A percentile compares a stretch with the other conserved stretches of the same genome.
These are phyloP conservation scores for Hibiscus mutabilis DNA, from an alignment of 345 rosid species.

Conservation along the genomic window DNA sequence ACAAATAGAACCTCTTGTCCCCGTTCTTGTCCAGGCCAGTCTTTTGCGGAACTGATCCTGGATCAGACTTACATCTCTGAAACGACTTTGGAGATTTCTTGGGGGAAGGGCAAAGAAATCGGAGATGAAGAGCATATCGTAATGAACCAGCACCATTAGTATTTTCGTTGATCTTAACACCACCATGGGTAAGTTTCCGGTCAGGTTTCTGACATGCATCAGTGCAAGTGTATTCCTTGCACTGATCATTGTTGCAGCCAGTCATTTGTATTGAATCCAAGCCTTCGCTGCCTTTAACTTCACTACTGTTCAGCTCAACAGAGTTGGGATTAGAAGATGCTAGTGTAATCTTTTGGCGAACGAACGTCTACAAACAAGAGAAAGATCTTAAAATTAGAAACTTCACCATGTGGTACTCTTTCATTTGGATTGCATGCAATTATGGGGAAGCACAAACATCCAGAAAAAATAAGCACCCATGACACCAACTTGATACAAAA, in stretches of 20 bases:
- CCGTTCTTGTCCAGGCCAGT: conserved; percentile 29
- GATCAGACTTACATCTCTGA: conserved; percentile 41
- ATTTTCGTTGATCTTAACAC: conserved; percentile 47
- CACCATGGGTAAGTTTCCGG: conserved; percentile 27
- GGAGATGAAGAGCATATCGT: conserved; percentile 88
- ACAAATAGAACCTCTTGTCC: conserved; percentile 71
- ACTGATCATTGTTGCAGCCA: conserved; percentile 19
- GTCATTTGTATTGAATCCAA: conserved; percentile 24
- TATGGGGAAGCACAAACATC: background rate
- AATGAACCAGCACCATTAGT: conserved; percentile 53
- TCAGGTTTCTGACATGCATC: conserved; percentile 16
- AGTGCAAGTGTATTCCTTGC: conserved; percentile 21
- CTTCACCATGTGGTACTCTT: background rate
- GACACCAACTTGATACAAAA: background rate
- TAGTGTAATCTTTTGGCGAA: conserved; percentile 80
- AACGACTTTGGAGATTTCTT: conserved; percentile 53
- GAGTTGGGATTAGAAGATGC: conserved; percentile 48
- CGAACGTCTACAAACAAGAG: conserved; percentile 52
- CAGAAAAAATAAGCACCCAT: background rate
- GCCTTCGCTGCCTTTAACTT: conserved; percentile 25
- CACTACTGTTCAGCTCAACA: conserved; percentile 23
- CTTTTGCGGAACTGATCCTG: conserved; percentile 31
- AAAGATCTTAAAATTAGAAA: conserved; percentile 11
- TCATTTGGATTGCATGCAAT: background rate
- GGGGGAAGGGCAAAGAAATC: conserved; percentile 61